Base-by-base conservation (phyloP, 2,329 filamentous ascomycete species). In the Pseudogymnoascus sp. region DNA sequence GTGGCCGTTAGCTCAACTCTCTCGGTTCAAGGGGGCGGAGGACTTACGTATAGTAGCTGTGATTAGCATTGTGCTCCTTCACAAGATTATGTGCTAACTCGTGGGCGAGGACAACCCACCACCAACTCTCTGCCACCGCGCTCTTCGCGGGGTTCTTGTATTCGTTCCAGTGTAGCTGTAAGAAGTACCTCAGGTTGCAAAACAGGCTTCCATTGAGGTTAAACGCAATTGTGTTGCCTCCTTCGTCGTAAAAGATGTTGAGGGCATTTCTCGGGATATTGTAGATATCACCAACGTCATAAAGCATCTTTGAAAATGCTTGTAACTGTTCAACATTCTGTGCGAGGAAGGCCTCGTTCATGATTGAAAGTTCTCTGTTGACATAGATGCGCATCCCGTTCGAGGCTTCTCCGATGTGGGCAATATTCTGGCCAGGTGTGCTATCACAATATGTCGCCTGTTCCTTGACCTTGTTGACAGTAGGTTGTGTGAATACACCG, bases 41-140 rank as follows among this genome's bases (percentile, higher is more conserved):
- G 46, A 70, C 82, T 75, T 76, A 87, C 77, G 88, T 93, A 72
- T 95, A 96, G 72, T 88, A 96, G 70, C 87, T 90, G 75, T 96
- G 91, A 62, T 89, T 83, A 15, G 89, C 80, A 71, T 88, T 88
- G 75, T 97, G 93, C 66, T 86, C 82, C 38, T 78, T 77, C 7
- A 96, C 91, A 62, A 99, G 77, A 73, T 99, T 99, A 77, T 99
- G 95, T 64, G 95, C 93, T 74, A 99, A 77, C 77, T 99, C 96
- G 74, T 99, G 95, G 66, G 92, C 96, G 65, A 97, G 75, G n/a
- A 95, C 92, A 67, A 96, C 89, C 85, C 89, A 97, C 93, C 93
- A 97, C 80, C 93, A 96, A 1, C 88, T 84, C 64, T 86, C 79
- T 2, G 90, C 83, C 62, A 81, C 77, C 1, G 74, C 21, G 61